These are phyloP conservation scores for Penicillium goetzii DNA, from an alignment of 495 filamentous ascomycete species.

Conservation along the genomic window DNA sequence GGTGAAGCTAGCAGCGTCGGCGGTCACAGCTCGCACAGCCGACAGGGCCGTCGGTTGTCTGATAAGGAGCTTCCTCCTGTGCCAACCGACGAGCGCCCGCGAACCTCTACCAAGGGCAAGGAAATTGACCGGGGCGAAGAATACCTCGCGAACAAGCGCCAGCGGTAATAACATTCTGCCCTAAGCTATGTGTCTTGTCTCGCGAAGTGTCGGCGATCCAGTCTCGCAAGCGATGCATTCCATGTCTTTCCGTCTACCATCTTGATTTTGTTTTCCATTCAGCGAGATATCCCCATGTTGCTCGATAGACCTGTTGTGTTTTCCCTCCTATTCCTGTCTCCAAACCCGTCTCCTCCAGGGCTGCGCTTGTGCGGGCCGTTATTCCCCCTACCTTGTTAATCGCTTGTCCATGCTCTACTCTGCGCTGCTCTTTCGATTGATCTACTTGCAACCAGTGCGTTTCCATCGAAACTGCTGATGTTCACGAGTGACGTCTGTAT, in stretches of 20 bases:
- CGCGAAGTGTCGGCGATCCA: background rate
- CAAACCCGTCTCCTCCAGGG: background rate
- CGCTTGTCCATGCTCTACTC: conserved; percentile 6
- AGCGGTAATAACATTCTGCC: conserved; percentile 5
- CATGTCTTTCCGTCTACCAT: conserved; percentile 16
- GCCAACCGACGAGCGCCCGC: conserved; percentile 34
- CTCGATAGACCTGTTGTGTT: conserved; percentile 33
- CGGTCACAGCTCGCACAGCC: conserved; percentile 49
- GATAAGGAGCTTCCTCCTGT: conserved; percentile 62
- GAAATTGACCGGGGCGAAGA: conserved; percentile 25
- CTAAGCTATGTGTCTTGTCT: background rate
- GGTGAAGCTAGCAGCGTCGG: conserved; percentile 78
- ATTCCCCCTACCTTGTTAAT: background rate
- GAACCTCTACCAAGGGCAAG: conserved; percentile 35
- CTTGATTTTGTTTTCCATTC: conserved; percentile 32
- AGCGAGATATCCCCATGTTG: conserved; percentile 32
- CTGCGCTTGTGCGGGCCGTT: background rate
- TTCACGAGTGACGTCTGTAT: conserved; percentile 48
- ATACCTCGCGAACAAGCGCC: conserved; percentile 2
- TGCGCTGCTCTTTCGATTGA: conserved; percentile 31
- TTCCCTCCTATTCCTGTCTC: background rate
- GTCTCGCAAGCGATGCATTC: conserved; percentile 1
- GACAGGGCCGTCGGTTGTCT: conserved; percentile 32
- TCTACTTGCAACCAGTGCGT: conserved; percentile 11
- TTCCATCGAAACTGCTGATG: conserved; percentile 35